Percentiles rank a stretch among this genome's conserved stretches.
phyloP scores from a whole-genome alignment of 768 basidiomycete genomes.

The Auricularia cornea region DNA sequence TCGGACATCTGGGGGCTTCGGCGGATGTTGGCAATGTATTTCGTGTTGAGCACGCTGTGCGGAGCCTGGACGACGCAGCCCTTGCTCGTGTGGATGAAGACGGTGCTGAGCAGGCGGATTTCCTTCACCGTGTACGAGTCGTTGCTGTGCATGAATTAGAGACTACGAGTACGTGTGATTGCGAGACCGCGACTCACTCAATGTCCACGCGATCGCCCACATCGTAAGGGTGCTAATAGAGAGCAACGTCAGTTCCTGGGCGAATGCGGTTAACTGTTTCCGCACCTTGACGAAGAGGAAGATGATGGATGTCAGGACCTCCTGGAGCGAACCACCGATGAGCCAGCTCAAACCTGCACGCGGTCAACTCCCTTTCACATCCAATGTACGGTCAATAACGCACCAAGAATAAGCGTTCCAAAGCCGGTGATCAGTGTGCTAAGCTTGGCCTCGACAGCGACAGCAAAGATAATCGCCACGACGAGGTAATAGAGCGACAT shows the following conservation, averaged over 20 bases:
- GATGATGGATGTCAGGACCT: slow-evolving; percentile 78
- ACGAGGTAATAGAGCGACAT: slow-evolving; percentile 72
- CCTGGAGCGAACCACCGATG: slow-evolving; percentile 71
- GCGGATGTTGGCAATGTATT: slow-evolving; percentile 65
- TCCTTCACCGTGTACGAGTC: slow-evolving; percentile 74
- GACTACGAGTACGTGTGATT: background rate
- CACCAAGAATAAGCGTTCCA: slow-evolving; percentile 49
- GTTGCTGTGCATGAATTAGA: slow-evolving; percentile 18
- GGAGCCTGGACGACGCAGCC: slow-evolving; percentile 63
- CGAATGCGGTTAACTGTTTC: no score
- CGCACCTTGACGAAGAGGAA: slow-evolving; percentile 75
- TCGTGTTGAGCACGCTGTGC: slow-evolving; percentile 49
- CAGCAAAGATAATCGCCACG: slow-evolving; percentile 69
- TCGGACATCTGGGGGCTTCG: slow-evolving; percentile 77
- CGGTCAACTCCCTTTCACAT: background rate
- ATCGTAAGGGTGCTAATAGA: slow-evolving; percentile 57
- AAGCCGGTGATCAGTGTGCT: slow-evolving; percentile 69
- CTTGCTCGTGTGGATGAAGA: slow-evolving; percentile 50
- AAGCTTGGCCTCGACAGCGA: slow-evolving; percentile 70
- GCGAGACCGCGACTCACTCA: slow-evolving; percentile 19
- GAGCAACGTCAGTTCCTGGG: no score
- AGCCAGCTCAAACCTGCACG: slow-evolving; percentile 71
- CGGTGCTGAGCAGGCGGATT: slow-evolving; percentile 73
- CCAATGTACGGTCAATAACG: slow-evolving; percentile 1
- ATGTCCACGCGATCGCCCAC: slow-evolving; percentile 65